Conservation (phyloP, 2,329 filamentous ascomycete genomes). For the Paraphoma chrysanthemicola region DNA sequence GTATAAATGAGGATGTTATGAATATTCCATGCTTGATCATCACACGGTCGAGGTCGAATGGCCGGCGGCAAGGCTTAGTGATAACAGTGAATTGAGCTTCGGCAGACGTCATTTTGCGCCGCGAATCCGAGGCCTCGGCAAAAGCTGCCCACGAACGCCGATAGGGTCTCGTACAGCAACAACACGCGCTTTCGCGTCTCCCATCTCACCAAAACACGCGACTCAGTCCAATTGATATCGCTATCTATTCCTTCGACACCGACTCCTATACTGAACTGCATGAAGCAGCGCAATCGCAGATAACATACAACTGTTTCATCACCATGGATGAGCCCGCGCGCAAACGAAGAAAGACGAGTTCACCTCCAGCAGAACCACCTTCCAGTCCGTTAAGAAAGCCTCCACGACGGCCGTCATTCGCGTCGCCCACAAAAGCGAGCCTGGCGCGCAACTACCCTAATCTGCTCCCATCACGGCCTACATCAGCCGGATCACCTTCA, state of each 20-base stretch:
- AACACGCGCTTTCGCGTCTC: constrained; percentile 39
- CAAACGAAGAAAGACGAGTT: constrained; percentile 45
- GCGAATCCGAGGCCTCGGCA: constrained; percentile 33
- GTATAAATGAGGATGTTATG: neutral
- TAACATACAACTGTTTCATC: neutral
- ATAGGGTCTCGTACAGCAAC: constrained; percentile 16
- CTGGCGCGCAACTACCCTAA: constrained; percentile 48
- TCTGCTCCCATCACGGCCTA: constrained; percentile 28
- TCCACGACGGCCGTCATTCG: constrained; percentile 45
- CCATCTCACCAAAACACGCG: constrained; percentile 8
- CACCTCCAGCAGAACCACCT: constrained; percentile 30
- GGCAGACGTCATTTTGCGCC: constrained; percentile 44
- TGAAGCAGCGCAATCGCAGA: too few species aligned
- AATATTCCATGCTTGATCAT: constrained; percentile 1
- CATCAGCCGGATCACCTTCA: constrained; percentile 15
- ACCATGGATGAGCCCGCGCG: constrained; percentile 41
- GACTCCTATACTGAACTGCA: neutral
- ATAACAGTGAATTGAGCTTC: constrained; percentile 13
- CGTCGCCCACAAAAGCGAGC: constrained; percentile 50
- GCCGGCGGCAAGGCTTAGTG: constrained; percentile 13
- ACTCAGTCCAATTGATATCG: neutral
- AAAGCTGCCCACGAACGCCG: constrained; percentile 28
- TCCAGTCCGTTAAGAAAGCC: constrained; percentile 39
- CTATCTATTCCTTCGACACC: neutral
- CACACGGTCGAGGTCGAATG: constrained; percentile 5